phyloP scores from a whole-genome alignment of 352 stramenopile species.

The Pythium monospermum region DNA sequence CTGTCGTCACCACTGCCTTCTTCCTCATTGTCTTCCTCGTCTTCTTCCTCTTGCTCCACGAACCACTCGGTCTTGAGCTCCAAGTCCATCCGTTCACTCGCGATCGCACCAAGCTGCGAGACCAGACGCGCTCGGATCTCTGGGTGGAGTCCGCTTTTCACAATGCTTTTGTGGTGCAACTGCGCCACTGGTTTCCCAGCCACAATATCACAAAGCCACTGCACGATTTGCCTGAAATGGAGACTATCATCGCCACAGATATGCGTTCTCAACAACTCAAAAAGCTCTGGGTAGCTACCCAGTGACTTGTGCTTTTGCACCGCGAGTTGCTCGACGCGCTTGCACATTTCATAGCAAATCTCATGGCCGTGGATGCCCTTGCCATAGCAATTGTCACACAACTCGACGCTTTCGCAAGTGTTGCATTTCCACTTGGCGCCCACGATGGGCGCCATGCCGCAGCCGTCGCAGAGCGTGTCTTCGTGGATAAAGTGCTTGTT shows the following conservation, averaged over 20 bases:
- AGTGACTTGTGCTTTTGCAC: conserved; percentile 48
- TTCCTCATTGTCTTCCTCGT: conserved; percentile 26
- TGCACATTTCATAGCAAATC: conserved; percentile 63
- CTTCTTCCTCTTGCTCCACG: conserved; percentile 26
- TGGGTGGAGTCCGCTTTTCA: conserved; percentile 67
- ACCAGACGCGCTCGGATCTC: conserved; percentile 67
- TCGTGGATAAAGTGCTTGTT: conserved; percentile 71
- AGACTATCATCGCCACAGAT: conserved; percentile 69
- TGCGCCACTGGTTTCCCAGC: conserved; percentile 38
- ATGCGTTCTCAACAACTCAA: conserved; percentile 61
- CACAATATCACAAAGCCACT: conserved; percentile 70
- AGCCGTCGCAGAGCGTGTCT: conserved; percentile 76
- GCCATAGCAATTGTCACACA: conserved; percentile 69
- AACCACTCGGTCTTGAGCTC: conserved; percentile 74
- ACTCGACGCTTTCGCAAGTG: conserved; percentile 58
- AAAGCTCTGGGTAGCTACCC: conserved; percentile 56
- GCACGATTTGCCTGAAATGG: conserved; percentile 58
- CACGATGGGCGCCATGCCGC: conserved; percentile 70
- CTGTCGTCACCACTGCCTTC: conserved; percentile 29
- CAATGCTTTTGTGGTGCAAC: conserved; percentile 62
- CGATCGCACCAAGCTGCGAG: conserved; percentile 49
- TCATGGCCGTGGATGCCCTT: conserved; percentile 66
- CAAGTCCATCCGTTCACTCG: conserved; percentile 50
- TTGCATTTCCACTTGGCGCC: conserved; percentile 74
- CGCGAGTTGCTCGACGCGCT: conserved; percentile 49